Base-by-base conservation (phyloP, 2,329 filamentous ascomycete species). In the Fusarium subglutinans region DNA sequence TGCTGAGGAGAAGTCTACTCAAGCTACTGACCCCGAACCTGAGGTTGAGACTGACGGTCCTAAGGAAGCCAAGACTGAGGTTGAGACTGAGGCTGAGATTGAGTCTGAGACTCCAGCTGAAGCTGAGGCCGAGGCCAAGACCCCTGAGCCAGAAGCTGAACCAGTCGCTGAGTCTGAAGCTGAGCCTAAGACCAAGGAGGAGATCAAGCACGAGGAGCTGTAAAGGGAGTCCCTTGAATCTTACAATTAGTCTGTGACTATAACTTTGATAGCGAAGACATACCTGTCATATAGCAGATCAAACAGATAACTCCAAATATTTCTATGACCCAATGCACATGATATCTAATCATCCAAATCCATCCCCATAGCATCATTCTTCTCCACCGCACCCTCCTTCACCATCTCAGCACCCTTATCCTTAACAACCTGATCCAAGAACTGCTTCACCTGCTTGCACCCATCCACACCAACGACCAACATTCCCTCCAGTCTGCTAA, bases 381-480 rank as follows among this genome's bases (percentile, higher is more conserved):
- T 85, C 75, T 86, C 86, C 30, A 88, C 84, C 9, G 84, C 83
- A 2, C 87, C 88, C 72, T 90, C 89, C 48, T 85, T 84, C 20
- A 94, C 81, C 84, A 94, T 90, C 80, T 87, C 87, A 67, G 84
- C 86, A 8, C 93, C 93, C 81, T 92, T 91, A 50, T 89, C 90
- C 80, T 92, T 90, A 51, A 98, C 91, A 20, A 97, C 92, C 12
- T 87, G 87, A 81, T 98, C 95, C 78, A 99, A 81, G 56, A 98
- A 92, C 75, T 90, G 88, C 73, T 94, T 89, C 44, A 98, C 91
- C 80, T 95, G 92, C 83, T 92, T 94, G 82, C 96, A 98, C 10
- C 95, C 96, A 81, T 98, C 95, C 55, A 98, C 91, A 0, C 93
- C 96, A 3, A 98, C 94, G 0, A 94, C 94, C 77, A 99, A 85